Conservation (phyloP, 1,139 yeast species). For the Suhomyces choctaworum region DNA sequence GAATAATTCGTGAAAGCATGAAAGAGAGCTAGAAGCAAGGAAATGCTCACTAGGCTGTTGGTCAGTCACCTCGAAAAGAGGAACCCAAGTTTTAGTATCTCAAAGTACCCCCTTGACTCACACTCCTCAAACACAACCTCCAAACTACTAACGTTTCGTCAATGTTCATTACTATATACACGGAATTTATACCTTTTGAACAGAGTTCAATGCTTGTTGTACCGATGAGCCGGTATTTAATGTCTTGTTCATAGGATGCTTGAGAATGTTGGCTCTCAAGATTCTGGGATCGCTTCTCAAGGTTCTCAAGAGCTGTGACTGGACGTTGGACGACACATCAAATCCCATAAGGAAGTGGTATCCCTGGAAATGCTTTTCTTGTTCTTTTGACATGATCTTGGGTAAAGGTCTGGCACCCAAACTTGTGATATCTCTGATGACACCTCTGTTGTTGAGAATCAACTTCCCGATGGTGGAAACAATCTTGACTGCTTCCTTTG, state of each 20-base stretch:
- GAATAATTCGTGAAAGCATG: no score
- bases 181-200: slow-evolving; percentile 12
- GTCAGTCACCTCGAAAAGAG: no score
- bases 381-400: slow-evolving; percentile 77
- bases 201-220: slow-evolving; percentile 31
- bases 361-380: slow-evolving; percentile 89
- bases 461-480: slow-evolving; percentile 82
- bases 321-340: slow-evolving; percentile 84
- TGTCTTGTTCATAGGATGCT: slow-evolving; percentile 57
- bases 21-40: no score
- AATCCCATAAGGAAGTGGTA: slow-evolving; percentile 83
- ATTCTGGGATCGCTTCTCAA: slow-evolving; percentile 88
- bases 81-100: no score
- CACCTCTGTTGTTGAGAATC: slow-evolving; percentile 87
- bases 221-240: slow-evolving; percentile 57
- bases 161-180: slow-evolving; percentile 10
- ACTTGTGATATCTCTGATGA: slow-evolving; percentile 77
- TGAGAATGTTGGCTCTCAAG: slow-evolving; percentile 72
- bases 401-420: slow-evolving; percentile 81
- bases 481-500: slow-evolving; percentile 67
- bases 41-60: no score
- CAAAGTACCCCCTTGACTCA: neutral
- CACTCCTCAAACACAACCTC: no score
- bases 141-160: neutral
- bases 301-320: slow-evolving; percentile 78